Evolutionary conservation across 148 eudicot genomes (phyloP), one percentile per base, ranked within the genome.

Genomic region (Arbutus unedo): DNA sequence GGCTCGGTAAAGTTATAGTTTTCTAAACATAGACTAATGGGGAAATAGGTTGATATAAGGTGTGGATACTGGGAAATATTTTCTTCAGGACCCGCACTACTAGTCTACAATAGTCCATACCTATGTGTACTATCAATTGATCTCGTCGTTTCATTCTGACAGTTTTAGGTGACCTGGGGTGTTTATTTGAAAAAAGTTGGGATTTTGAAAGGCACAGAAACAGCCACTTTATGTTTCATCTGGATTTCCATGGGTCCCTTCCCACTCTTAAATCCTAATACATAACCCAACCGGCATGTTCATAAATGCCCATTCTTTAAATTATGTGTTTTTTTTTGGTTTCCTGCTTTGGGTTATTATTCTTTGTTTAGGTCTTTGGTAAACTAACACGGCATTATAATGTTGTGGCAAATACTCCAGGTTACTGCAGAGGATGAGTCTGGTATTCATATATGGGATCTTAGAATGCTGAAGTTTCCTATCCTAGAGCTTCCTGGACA

Each of bases 351-450:
- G 55, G 53, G 38, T 50, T 38, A 59, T 55, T 60, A 73, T 74
- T 60, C 66, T 31, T 71, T 79, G 43, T 19, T 55, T 59, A 45
- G 55, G 13, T 47, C 45, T 83, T 4, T 79, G n/a, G 74, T 48
- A 48, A 13, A 11, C 41, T 43, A 41, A 15, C 16, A 51, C 6
- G 80, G 19, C 13, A 18, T 59, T 48, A 59, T 57, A n/a, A 70
- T 85, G 78, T 23, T 49, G 55, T 62, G 60, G n/a, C 66, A 31
- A 64, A 88, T 84, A 78, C 82, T 71, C 51, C 88, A 94, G 99
- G 98, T 92, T 84, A 97, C 98, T 76, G 98, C 99, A 59, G 99
- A 92, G 82, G 99, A 97, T 87, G 99, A 97, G 83, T 94, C 96
- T 51, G 98, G 98, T 78, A 97, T 97, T 84, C 95, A 93, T 56